Conservation (phyloP, 169 alveolate species). For the Eimeria zaria region DNA sequence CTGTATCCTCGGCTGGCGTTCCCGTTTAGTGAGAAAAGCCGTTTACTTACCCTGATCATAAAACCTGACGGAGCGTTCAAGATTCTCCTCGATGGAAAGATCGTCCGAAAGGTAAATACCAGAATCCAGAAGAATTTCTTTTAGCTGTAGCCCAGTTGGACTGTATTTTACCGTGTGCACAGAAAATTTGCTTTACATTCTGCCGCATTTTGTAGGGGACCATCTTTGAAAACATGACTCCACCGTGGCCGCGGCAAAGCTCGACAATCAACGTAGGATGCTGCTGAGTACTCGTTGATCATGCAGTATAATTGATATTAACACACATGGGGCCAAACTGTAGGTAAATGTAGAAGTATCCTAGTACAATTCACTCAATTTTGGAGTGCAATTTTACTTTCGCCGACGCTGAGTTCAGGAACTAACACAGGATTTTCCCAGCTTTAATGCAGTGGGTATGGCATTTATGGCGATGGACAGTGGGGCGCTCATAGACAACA, state of each 20-base stretch:
- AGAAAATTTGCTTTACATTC: neutral
- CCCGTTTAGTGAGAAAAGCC: constrained; percentile 17
- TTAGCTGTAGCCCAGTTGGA: neutral
- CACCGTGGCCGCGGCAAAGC: constrained; percentile 46
- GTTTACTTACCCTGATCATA: constrained; percentile 4
- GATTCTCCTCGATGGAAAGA: constrained; percentile 39
- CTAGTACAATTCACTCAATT: neutral
- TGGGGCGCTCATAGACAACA: constrained; percentile 52
- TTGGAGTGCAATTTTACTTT: neutral
- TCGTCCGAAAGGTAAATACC: constrained; percentile 31
- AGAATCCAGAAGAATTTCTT: neutral
- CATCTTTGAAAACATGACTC: constrained; percentile 12
- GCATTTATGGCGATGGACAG: constrained; percentile 55
- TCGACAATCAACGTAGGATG: neutral
- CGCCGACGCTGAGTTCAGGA: neutral
- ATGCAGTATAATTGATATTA: neutral
- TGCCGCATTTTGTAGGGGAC: constrained; percentile 31
- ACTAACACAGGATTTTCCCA: neutral
- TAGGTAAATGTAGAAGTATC: neutral
- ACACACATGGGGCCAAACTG: neutral
- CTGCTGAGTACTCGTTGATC: neutral
- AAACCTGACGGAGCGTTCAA: constrained; percentile 48
- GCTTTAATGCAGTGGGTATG: constrained; percentile 57
- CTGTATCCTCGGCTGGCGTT: constrained; percentile 37
- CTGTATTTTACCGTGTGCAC: neutral